Conservation (phyloP, 2,329 filamentous ascomycete genomes). For the Verruconis gallopava region DNA sequence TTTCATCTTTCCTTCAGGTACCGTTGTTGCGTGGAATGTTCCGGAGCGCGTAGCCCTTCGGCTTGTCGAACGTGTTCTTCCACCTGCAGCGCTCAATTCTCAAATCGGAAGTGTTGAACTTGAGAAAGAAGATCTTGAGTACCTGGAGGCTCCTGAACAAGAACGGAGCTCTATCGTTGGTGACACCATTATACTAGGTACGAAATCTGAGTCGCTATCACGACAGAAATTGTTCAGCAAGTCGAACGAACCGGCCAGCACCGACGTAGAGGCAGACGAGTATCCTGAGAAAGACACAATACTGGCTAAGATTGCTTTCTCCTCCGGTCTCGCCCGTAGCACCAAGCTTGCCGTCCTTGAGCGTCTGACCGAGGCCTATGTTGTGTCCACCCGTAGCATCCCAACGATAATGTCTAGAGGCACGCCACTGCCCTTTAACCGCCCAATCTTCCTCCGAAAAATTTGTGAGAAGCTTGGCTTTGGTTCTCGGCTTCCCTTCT, state of each 20-base stretch:
- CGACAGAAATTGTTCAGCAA: not conserved
- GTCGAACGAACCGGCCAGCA: slow-evolving; percentile 29
- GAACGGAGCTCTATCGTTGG: slow-evolving; percentile 70
- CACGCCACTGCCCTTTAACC: slow-evolving; percentile 42
- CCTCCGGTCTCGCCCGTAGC: slow-evolving; percentile 79
- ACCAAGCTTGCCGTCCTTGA: slow-evolving; percentile 92
- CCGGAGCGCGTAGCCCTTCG: slow-evolving; percentile 59
- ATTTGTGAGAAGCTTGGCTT: slow-evolving; percentile 84
- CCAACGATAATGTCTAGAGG: slow-evolving; percentile 63
- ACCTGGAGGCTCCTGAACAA: slow-evolving; percentile 57
- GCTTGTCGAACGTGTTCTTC: slow-evolving; percentile 57
- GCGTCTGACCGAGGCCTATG: slow-evolving; percentile 67
- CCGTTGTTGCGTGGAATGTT: slow-evolving; percentile 83
- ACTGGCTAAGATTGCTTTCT: slow-evolving; percentile 91
- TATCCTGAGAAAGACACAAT: slow-evolving; percentile 43
- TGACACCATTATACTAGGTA: slow-evolving; percentile 81
- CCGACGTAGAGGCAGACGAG: slow-evolving; percentile 13
- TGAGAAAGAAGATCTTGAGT: slow-evolving; percentile 85
- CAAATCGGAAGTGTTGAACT: slow-evolving; percentile 62
- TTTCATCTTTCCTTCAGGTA: slow-evolving; percentile 91
- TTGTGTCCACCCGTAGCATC: slow-evolving; percentile 73
- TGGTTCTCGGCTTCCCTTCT: slow-evolving; percentile 56
- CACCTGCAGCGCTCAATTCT: slow-evolving; percentile 62
- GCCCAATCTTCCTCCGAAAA: slow-evolving; percentile 77
- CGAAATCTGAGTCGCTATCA: slow-evolving; percentile 34